phyloP scores from a whole-genome alignment of 2,329 filamentous ascomycete species.

The Fusarium poae region DNA sequence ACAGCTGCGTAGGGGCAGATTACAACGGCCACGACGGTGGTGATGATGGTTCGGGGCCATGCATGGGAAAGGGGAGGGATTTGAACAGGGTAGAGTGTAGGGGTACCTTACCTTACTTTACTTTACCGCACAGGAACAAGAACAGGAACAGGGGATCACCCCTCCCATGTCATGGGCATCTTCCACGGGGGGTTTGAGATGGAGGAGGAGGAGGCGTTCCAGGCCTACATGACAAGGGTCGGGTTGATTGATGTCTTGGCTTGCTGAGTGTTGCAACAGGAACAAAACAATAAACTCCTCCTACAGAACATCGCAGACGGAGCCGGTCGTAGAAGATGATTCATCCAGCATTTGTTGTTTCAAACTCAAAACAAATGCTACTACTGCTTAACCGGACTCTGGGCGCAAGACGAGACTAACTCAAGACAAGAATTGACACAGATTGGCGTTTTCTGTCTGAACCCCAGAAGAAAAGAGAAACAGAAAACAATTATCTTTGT shows the following conservation, averaged over 20 bases:
- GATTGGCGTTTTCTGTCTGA: conserved; percentile 13
- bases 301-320: conserved; percentile 26
- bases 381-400: conserved; percentile 19
- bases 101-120: conserved; percentile 7
- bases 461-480: conserved; percentile 8
- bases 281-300: conserved; percentile 34
- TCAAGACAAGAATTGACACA: conserved; percentile 34
- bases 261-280: conserved; percentile 34
- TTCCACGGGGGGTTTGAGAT: conserved; percentile 6
- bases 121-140: conserved; percentile 6
- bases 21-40: conserved; percentile 50
- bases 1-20: conserved; percentile 41
- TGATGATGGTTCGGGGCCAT: conserved; percentile 49
- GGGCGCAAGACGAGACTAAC: conserved; percentile 34
- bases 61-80: conserved; percentile 19
- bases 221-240: conserved; percentile 29
- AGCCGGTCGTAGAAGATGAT: conserved; percentile 27
- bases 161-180: conserved; percentile 1
- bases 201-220: conserved; percentile 29
- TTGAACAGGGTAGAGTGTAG: conserved; percentile 12
- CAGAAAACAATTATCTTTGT: background rate
- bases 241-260: conserved; percentile 28
- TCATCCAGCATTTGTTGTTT: conserved; percentile 38
- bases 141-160: background rate
- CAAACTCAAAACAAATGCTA: conserved; percentile 37